Conservation (phyloP, 768 basidiomycete species). For the Serendipita indica region DNA sequence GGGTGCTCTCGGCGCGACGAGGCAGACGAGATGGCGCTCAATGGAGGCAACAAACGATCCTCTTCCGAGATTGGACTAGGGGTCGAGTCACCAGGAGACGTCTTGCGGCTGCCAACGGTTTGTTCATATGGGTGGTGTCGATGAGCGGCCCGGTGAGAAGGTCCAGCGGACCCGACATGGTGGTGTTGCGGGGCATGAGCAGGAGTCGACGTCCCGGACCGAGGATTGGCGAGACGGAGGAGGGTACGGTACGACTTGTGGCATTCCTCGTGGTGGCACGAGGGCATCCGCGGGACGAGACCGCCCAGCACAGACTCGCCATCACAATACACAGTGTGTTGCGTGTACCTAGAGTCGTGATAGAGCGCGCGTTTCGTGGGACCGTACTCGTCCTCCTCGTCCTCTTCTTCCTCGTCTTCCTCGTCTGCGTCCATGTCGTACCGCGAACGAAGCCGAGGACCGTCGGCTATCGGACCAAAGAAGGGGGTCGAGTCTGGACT, state of each 20-base stretch:
- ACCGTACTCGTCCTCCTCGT: conserved; percentile 14
- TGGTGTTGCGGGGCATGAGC: too few species aligned
- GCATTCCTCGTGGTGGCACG: conserved; percentile 31
- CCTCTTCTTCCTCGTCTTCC: conserved; percentile 25
- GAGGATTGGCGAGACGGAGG: conserved; percentile 14
- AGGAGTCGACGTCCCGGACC: not conserved
- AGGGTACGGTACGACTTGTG: conserved; percentile 29
- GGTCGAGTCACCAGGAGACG: not conserved
- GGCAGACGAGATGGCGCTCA: too few species aligned
- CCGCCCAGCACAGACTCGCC: not conserved
- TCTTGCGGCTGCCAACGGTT: not conserved
- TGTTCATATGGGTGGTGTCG: conserved; percentile 10
- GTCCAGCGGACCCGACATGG: not conserved
- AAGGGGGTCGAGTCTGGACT: conserved; percentile 41
- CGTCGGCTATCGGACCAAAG: not conserved
- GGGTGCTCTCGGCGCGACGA: too few species aligned
- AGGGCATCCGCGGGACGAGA: conserved; percentile 22
- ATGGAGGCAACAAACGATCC: not conserved
- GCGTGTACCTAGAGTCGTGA: not conserved
- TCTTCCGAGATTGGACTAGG: conserved; percentile 4
- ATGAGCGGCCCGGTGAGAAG: not conserved
- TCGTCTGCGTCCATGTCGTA: conserved; percentile 19
- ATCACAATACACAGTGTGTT: conserved; percentile 4
- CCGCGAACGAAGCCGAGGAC: conserved; percentile 16
- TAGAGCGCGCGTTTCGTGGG: not conserved